Evolutionary conservation across 805 yeast genomes (phyloP), one percentile per base, ranked within the genome.

Genomic region (Metschnikowia peoriensis): DNA sequence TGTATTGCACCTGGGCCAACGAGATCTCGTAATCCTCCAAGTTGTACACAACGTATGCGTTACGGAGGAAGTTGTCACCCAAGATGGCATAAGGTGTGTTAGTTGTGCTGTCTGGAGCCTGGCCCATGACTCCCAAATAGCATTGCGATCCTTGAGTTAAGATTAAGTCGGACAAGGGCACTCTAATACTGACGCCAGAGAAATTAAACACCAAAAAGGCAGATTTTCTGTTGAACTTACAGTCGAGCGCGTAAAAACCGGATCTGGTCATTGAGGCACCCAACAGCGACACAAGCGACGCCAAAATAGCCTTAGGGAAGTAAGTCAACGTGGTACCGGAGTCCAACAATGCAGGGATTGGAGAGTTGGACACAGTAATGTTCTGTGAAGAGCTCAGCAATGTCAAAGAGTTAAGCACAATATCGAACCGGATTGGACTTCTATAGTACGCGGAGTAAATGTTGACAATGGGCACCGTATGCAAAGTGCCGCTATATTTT

Each of bases 61-160:
- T 77, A 51, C 88, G 74, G 56, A 88, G 68, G 62, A 87, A 79
- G 41, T 79, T 77, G 63, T 85, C 90, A 14, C 93, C 94, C 37
- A 88, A 70, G 49, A 84, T 74, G 15, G 70, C 58, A 51, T 52
- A 52, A 5, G 79, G 76, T 61, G 84, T 89, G 12, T 91, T 91
- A 49, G 84, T 73, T 35, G 68, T 52, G 50, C 60, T 60, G 38
- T 41, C 37, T 10, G 39, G 29, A n/a, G 35, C 14, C 16, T 66
- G 68, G 16, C 53, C 59, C 32, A 67, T 49, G 27, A 69, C 57
- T 7, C 72, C 70, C 52, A 70, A 62, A 42, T 54, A 55, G 56
- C 76, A 71, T 29, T 34, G 44, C 29, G 44, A 43, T 15, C 57
- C 32, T 59, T 53, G 22, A 49, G 41, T 52, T 16, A 69, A 38